These are phyloP conservation scores for Colletotrichum salicis DNA, from an alignment of 2,329 filamentous ascomycete genomes.

Conservation along the genomic window DNA sequence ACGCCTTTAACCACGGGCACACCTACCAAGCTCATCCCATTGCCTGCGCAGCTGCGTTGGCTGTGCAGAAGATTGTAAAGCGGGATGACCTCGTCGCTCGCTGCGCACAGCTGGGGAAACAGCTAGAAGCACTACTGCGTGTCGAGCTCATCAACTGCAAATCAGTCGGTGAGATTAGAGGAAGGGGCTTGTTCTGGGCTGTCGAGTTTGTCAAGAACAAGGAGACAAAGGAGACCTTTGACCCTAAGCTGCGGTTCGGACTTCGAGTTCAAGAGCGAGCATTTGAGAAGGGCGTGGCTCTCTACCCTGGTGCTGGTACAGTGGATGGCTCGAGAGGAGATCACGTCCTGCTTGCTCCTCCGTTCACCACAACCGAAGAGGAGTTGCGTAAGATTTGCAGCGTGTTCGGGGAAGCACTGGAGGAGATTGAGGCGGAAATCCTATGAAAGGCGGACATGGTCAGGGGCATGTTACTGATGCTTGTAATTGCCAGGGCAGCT, in stretches of 20 bases:
- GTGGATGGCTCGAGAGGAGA: constrained; percentile 71
- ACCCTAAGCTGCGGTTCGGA: constrained; percentile 40
- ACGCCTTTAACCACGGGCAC: constrained; percentile 42
- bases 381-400: constrained; percentile 6
- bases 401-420: constrained; percentile 22
- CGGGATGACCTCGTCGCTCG: constrained; percentile 47
- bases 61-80: constrained; percentile 47
- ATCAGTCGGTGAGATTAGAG: constrained; percentile 53
- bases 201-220: constrained; percentile 58
- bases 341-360: constrained; percentile 75
- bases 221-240: constrained; percentile 49
- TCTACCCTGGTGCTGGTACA: constrained; percentile 69
- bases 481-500: not conserved
- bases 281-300: constrained; percentile 38
- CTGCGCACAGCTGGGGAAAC: constrained; percentile 43
- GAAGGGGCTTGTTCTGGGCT: constrained; percentile 57
- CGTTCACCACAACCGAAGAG: constrained; percentile 68
- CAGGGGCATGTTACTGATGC: not conserved
- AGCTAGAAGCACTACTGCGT: constrained; percentile 43
- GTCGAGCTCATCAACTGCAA: constrained; percentile 42
- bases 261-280: constrained; percentile 43
- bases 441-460: not conserved
- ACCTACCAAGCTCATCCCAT: constrained; percentile 43
- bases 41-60: constrained; percentile 41
- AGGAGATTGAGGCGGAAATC: constrained; percentile 25